These are phyloP conservation scores for Nematocida displodere DNA, from an alignment of 371 early-diverging fungal genomes.

Conservation along the genomic window DNA sequence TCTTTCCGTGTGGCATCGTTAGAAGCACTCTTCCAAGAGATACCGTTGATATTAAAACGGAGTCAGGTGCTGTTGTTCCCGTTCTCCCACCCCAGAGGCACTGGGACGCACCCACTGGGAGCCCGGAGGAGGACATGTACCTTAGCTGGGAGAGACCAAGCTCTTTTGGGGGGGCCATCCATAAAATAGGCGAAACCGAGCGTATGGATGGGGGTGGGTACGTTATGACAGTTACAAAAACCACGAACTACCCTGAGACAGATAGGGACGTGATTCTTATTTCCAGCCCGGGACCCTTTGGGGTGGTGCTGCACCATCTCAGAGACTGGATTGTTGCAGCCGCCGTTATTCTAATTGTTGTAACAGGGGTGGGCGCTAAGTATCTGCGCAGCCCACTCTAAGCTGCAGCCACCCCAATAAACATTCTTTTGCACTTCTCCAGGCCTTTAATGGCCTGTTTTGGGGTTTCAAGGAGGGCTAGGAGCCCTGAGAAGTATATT, in stretches of 20 bases:
- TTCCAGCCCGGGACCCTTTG: slow-evolving; percentile 20
- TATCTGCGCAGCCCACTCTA: slow-evolving; percentile 11
- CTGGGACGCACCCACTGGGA: too few relatives aligned
- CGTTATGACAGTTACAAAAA: slow-evolving; percentile 7
- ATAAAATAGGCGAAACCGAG: slow-evolving; percentile 12
- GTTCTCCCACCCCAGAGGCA: too few relatives aligned
- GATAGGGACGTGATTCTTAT: neutral
- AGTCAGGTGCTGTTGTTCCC: neutral
- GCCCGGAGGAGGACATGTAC: neutral
- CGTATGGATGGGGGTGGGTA: slow-evolving; percentile 1
- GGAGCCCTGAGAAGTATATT: slow-evolving; percentile 38
- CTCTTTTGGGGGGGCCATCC: slow-evolving; percentile 25
- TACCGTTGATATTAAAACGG: neutral
- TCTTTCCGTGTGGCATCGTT: slow-evolving; percentile 34
- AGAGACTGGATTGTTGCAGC: neutral
- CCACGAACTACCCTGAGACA: neutral
- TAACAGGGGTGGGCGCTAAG: slow-evolving; percentile 2
- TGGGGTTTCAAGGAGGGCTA: neutral
- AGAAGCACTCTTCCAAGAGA: slow-evolving; percentile 27
- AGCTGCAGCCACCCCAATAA: slow-evolving; percentile 8
- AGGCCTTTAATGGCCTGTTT: neutral
- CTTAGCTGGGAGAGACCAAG: slow-evolving; percentile 17
- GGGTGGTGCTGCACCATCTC: neutral
- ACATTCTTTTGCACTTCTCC: neutral
- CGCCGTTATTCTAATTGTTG: neutral